phyloP scores from a whole-genome alignment of 176 grass and related monocot species.

The Cenchrus fungigraminus region DNA sequence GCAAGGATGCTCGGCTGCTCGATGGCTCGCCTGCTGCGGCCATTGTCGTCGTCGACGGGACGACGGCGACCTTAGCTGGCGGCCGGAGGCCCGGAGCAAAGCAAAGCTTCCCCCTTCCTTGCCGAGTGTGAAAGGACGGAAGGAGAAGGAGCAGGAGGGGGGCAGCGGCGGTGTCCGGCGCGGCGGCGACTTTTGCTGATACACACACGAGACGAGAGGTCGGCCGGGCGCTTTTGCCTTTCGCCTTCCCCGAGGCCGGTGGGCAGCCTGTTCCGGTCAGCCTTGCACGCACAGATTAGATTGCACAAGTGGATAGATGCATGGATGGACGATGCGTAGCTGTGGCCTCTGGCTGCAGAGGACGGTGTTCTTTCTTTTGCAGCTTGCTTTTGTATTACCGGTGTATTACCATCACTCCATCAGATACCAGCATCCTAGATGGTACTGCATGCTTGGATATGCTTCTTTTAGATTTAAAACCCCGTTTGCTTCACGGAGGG shows the following conservation, averaged over 20 bases:
- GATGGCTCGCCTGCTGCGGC: background rate
- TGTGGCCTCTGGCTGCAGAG: background rate
- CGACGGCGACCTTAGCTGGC: background rate
- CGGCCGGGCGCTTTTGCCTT: constrained; percentile 39
- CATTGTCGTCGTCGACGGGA: constrained; percentile 8
- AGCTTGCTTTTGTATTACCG: background rate
- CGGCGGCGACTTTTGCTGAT: constrained; percentile 18
- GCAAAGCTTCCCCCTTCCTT: background rate
- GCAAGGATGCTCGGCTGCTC: background rate
- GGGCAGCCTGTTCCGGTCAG: constrained; percentile 39
- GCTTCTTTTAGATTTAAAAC: no score
- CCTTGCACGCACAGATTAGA: constrained; percentile 50
- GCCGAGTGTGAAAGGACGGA: constrained; percentile 27
- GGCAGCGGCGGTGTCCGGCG: background rate
- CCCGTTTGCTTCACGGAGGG: no score
- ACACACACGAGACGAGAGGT: background rate
- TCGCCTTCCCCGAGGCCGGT: constrained; percentile 38
- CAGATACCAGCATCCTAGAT: no score
- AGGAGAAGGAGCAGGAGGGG: background rate
- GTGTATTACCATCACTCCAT: no score
- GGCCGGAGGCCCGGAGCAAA: background rate
- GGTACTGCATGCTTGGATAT: no score
- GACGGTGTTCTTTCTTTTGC: background rate
- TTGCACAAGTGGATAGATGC: constrained; percentile 8
- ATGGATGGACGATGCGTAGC: background rate